Evolutionary conservation across 192 early-diverging fungal species (phyloP).

Genomic region (Mortierella hygrophila): DNA sequence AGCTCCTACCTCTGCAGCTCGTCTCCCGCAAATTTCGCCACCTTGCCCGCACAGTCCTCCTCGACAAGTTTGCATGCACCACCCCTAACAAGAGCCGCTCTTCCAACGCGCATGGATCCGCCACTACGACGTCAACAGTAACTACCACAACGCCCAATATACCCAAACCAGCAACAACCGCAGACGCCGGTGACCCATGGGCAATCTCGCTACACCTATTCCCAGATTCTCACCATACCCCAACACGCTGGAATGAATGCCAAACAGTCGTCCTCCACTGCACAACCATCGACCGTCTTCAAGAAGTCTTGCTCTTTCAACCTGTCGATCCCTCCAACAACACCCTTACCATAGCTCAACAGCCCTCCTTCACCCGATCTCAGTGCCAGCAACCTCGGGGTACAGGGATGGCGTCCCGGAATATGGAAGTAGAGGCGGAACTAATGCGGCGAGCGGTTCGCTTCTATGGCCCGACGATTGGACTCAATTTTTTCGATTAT

Average conservation of each 20-base stretch:
- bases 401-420: not conserved
- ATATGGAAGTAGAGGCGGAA: not conserved
- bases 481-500: constrained; percentile 25
- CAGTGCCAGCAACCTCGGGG: not conserved
- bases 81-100: not conserved
- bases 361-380: not conserved
- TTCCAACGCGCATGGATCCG: not conserved
- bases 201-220: not conserved
- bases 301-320: not conserved
- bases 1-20: constrained; percentile 5
- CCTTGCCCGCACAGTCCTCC: not conserved
- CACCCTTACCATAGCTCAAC: not conserved
- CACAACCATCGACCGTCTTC: not conserved
- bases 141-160: not conserved
- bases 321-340: not conserved
- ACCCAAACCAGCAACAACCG: not conserved
- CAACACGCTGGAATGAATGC: not conserved
- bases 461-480: not conserved
- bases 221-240: not conserved
- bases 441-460: not conserved
- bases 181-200: not conserved
- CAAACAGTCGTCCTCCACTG: not conserved
- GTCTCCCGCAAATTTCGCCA: constrained; percentile 9
- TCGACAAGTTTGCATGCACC: constrained; percentile 4
- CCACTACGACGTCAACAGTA: not conserved